These are phyloP conservation scores for Leishmania major DNA, from an alignment of 208 protist genomes.

Conservation along the genomic window DNA sequence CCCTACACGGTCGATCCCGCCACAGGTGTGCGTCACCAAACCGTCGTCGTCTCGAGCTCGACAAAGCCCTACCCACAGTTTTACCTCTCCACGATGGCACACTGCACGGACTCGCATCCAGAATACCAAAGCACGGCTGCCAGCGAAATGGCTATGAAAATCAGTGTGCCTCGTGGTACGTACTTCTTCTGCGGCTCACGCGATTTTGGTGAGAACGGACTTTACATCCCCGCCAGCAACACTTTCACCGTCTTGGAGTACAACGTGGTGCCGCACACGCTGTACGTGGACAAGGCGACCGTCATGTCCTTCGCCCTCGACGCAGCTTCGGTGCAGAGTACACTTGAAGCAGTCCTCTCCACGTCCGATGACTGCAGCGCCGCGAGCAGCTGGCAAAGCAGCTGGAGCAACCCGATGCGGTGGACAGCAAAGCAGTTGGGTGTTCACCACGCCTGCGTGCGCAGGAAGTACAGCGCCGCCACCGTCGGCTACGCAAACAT, in stretches of 20 bases:
- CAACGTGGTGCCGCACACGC: slow-evolving; percentile 8
- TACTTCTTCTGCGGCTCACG: slow-evolving; percentile 9
- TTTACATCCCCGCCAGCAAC: slow-evolving; percentile 3
- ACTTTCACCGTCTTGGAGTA: slow-evolving; percentile 9
- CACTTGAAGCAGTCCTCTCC: slow-evolving; percentile 7
- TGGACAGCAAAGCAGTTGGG: slow-evolving; percentile 30
- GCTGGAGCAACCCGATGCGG: background rate
- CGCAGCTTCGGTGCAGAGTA: background rate
- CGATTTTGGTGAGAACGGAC: background rate
- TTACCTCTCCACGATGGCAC: background rate
- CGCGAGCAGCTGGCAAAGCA: background rate
- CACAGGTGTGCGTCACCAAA: slow-evolving; percentile 12
- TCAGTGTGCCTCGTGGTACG: background rate
- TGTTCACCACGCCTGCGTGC: slow-evolving; percentile 52
- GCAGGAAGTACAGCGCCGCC: background rate
- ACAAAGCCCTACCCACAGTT: background rate
- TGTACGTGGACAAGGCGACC: slow-evolving; percentile 2
- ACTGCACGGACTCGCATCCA: background rate
- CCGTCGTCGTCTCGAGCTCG: background rate
- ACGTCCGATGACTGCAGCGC: background rate
- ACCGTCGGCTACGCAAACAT: slow-evolving; percentile 23
- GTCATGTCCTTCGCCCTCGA: slow-evolving; percentile 6
- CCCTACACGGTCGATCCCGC: slow-evolving; percentile 1
- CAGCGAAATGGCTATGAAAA: background rate
- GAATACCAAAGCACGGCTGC: background rate